Evolutionary conservation across 306 rosid genomes (phyloP).

Genomic region (Cicer cuneatum): DNA sequence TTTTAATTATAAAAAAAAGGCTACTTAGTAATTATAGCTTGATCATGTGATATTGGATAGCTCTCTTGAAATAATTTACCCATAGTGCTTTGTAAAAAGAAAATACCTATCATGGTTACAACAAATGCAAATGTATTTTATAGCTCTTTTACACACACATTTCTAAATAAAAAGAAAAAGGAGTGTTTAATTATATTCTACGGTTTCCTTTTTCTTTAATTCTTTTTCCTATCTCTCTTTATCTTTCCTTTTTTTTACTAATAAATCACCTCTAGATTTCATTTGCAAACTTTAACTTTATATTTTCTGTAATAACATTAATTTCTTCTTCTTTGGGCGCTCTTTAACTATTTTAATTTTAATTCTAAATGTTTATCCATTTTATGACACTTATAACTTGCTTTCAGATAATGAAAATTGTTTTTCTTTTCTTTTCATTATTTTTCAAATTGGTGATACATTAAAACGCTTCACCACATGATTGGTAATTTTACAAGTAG

Average conservation of each 20-base stretch:
- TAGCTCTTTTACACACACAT: no score
- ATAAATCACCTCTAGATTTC: constrained; percentile 20
- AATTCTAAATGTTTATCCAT: no score
- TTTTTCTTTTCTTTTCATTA: not conserved
- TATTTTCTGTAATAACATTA: not conserved
- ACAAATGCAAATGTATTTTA: no score
- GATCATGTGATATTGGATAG: no score
- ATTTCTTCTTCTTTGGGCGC: no score
- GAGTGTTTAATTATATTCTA: not conserved
- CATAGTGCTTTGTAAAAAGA: no score
- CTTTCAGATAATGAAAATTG: not conserved
- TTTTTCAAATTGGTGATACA: constrained; percentile 11
- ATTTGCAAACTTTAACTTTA: constrained; percentile 40
- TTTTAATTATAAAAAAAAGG: no score
- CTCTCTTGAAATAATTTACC: no score
- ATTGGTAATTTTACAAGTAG: constrained; percentile 29
- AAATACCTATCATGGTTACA: no score
- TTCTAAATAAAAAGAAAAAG: no score
- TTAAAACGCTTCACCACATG: constrained; percentile 36
- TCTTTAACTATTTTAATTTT: not conserved
- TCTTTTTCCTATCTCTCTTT: not conserved
- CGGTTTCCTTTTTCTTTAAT: not conserved
- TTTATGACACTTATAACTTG: not conserved
- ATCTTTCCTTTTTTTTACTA: constrained; percentile 32
- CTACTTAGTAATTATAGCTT: not conserved